These are phyloP conservation scores for Picochlorum sp. DNA, from an alignment of 139 green algal genomes.

Conservation along the genomic window DNA sequence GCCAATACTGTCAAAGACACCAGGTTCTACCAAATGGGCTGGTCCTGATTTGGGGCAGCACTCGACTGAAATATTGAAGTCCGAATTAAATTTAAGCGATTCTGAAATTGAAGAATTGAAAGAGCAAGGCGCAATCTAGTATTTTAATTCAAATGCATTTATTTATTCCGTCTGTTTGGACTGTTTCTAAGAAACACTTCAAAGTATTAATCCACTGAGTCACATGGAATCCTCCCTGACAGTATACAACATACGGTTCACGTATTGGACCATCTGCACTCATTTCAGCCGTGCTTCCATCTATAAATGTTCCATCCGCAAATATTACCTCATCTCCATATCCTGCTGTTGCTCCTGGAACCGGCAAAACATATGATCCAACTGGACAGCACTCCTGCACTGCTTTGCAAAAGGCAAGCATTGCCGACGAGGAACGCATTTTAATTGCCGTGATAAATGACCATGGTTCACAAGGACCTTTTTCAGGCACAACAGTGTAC, in stretches of 20 bases:
- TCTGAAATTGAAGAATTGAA: constrained; percentile 28
- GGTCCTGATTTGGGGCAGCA: constrained; percentile 59
- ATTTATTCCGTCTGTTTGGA: background rate
- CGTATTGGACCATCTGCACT: constrained; percentile 83
- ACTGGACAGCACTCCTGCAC: constrained; percentile 77
- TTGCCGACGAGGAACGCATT: constrained; percentile 47
- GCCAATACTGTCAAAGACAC: constrained; percentile 31
- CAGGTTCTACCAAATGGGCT: constrained; percentile 51
- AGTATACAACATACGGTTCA: constrained; percentile 82
- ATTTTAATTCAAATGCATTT: background rate
- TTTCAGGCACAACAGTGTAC: constrained; percentile 38
- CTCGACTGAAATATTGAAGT: constrained; percentile 48
- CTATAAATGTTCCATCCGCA: constrained; percentile 92
- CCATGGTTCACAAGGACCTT: constrained; percentile 14
- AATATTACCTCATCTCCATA: constrained; percentile 90
- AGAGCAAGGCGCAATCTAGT: constrained; percentile 28
- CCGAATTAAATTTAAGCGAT: constrained; percentile 32
- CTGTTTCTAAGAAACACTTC: background rate
- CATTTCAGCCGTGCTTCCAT: constrained; percentile 84
- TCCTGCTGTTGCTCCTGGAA: constrained; percentile 73
- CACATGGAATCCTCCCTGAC: constrained; percentile 84
- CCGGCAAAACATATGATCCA: constrained; percentile 72
- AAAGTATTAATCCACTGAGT: constrained; percentile 67
- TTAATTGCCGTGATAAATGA: constrained; percentile 84
- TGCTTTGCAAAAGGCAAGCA: constrained; percentile 75